phyloP scores from a whole-genome alignment of 2,329 filamentous ascomycete species.

The Colletotrichum liriopes region DNA sequence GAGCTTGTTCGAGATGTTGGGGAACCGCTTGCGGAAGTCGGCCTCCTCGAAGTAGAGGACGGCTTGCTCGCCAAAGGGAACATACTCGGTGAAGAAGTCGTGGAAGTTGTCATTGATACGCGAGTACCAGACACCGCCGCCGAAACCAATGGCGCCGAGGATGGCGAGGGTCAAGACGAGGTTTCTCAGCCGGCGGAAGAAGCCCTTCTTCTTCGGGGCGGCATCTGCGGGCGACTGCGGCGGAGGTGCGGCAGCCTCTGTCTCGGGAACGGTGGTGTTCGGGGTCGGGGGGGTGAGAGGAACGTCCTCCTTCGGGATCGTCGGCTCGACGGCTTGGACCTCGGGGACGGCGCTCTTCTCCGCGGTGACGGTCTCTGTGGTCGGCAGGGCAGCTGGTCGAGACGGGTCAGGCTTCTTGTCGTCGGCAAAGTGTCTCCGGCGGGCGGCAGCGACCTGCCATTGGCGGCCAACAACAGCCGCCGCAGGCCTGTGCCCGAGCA shows the following conservation, averaged over 20 bases:
- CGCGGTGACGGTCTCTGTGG: constrained; percentile 67
- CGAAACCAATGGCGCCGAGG: constrained; percentile 84
- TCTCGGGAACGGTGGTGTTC: constrained; percentile 42
- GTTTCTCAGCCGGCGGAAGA: constrained; percentile 81
- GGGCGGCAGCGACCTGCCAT: constrained; percentile 62
- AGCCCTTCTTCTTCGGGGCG: constrained; percentile 73
- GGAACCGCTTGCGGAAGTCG: constrained; percentile 91
- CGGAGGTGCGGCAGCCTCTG: constrained; percentile 53
- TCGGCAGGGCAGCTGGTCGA: constrained; percentile 68
- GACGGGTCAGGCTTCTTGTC: constrained; percentile 66
- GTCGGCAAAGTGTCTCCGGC: constrained; percentile 70
- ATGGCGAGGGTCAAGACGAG: constrained; percentile 84
- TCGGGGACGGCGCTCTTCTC: constrained; percentile 61
- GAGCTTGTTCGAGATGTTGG: constrained; percentile 60
- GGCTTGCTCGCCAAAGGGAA: constrained; percentile 94
- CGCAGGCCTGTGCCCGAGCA: constrained; percentile 69
- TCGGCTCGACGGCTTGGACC: constrained; percentile 56
- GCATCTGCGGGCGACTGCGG: constrained; percentile 54
- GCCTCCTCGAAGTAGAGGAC: constrained; percentile 97
- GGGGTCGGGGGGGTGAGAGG: constrained; percentile 58
- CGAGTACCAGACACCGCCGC: constrained; percentile 92
- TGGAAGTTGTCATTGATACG: constrained; percentile 98
- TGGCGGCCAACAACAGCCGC: constrained; percentile 69
- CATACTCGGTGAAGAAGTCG: constrained; percentile 98
- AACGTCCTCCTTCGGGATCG: constrained; percentile 56